Evolutionary conservation across 2,329 filamentous ascomycete genomes (phyloP).

Genomic region (Massarina eburnea): DNA sequence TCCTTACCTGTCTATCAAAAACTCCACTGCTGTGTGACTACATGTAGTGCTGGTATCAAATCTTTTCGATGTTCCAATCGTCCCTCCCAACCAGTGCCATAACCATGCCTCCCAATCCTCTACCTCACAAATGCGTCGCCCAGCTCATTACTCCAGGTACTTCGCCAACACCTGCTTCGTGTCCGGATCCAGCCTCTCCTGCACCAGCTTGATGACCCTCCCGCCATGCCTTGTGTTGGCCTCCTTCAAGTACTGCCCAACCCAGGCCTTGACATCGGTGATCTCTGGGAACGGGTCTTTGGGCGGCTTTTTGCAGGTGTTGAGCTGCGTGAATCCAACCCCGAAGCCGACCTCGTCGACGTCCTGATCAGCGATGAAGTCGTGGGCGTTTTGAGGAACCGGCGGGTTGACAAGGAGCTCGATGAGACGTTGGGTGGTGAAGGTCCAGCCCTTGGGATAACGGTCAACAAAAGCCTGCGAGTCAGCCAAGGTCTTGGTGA

Average conservation of each 20-base stretch:
- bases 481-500: conserved; percentile 88
- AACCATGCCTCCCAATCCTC: background rate
- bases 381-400: conserved; percentile 65
- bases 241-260: conserved; percentile 74
- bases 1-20: background rate
- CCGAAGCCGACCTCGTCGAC: conserved; percentile 95
- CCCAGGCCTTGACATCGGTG: conserved; percentile 77
- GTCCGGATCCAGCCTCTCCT: conserved; percentile 62
- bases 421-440: conserved; percentile 85
- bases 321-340: conserved; percentile 89
- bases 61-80: background rate
- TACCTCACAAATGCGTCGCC: background rate
- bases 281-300: conserved; percentile 87
- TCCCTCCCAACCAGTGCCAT: background rate
- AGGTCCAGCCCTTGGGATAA: conserved; percentile 74
- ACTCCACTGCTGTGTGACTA: conserved; percentile 2
- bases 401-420: conserved; percentile 89
- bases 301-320: conserved; percentile 76
- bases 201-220: conserved; percentile 69
- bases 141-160: conserved; percentile 21
- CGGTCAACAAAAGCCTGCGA: conserved; percentile 79
- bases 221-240: conserved; percentile 75
- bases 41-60: conserved; percentile 5
- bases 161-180: conserved; percentile 43
- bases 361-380: conserved; percentile 81